Evolutionary conservation across 331 rosid species (phyloP), one percentile per base, ranked within the genome.

Genomic region (Malus hybrid): DNA sequence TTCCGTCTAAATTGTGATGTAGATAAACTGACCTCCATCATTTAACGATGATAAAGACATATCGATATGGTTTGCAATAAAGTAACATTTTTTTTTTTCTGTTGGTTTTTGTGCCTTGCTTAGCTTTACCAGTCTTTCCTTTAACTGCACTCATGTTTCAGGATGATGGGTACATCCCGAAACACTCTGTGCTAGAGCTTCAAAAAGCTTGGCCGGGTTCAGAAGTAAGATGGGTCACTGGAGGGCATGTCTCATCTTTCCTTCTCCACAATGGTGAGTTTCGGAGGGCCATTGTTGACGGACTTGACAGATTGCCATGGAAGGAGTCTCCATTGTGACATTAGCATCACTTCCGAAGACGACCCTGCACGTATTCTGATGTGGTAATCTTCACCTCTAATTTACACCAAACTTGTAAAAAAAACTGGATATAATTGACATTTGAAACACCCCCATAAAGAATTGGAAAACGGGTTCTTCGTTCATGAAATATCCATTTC

Each of bases 181-280:
- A 79, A 76, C 97, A 90, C 84, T 91, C 97, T 0, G 93, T 91
- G 79, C 83, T 91, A 34, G 93, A 94, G 85, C 95, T 94, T 75
- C 86, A 91, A 78, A 90, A 88, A 74, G 98, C 97, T 61, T 91
- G 97, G 98, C 96, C 98, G 1, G 96, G 98, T 81, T 88, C 93
- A 46, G 97, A 94, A 82, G 97, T 94, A 78, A 86, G 98, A 86
- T 94, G 98, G 98, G 97, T 94, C 62, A 91, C 95, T 1, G 97
- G 98, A 7, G 98, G 97, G 44, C 97, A 94, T 55, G 96, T 91
- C 79, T 94, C 98, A 33, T 91, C 98, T 55, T 94, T 94, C 89
- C 79, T 94, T 86, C 96, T 91, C 36, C 98, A 87, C 87, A 91
- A 89, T 14, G 86, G 75, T 0, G 89, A 88, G 83, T 94, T 94